Evolutionary conservation across 805 yeast genomes (phyloP).

Genomic region (Wickerhamomyces sydowiorum): DNA sequence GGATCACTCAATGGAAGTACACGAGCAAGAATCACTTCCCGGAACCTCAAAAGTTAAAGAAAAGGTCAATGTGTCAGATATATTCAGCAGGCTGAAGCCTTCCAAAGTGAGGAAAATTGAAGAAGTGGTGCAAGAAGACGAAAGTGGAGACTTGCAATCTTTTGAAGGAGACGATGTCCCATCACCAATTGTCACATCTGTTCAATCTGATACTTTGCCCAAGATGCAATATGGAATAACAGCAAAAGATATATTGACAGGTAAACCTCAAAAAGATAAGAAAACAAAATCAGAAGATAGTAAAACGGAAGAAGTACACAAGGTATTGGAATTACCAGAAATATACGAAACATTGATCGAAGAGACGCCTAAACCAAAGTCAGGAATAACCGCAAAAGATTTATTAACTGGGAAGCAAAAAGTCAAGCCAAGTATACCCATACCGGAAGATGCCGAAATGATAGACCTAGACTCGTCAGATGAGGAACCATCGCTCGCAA

Average conservation of each 20-base stretch:
- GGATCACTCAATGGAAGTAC: neutral
- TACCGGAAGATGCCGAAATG: neutral
- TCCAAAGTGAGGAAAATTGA: neutral
- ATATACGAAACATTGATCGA: neutral
- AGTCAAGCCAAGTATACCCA: neutral
- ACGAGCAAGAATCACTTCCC: neutral
- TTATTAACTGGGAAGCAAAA: constrained; percentile 7
- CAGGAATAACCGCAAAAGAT: constrained; percentile 12
- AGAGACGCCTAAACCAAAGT: neutral
- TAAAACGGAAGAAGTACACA: neutral
- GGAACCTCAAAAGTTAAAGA: neutral
- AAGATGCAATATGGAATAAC: neutral
- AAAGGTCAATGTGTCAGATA: neutral
- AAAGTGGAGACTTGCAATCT: too few relatives aligned
- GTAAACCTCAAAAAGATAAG: neutral
- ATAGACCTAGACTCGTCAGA: neutral
- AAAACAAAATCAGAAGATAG: neutral
- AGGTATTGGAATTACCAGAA: neutral
- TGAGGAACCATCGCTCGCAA: too few relatives aligned
- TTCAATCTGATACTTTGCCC: neutral
- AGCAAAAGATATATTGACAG: neutral
- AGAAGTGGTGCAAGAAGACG: neutral
- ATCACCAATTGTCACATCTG: neutral
- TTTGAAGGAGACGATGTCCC: neutral
- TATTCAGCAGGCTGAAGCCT: neutral